Evolutionary conservation across 2,329 filamentous ascomycete genomes (phyloP), one percentile per base, ranked within the genome.

Genomic region (Talaromyces sp.): DNA sequence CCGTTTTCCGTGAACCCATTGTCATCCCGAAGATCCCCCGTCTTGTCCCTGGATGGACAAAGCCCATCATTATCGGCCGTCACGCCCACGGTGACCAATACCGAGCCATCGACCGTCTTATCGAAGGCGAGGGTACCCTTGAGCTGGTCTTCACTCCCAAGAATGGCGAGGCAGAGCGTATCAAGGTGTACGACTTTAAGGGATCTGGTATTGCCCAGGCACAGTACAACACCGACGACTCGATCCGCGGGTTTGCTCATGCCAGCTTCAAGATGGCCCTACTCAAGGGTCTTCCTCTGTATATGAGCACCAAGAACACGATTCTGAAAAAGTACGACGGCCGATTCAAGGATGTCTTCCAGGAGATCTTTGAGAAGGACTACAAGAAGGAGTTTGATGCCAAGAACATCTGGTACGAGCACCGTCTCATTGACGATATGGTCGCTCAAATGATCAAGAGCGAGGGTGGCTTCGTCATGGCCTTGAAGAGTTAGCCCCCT

Each of bases 241-340:
- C 90, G 74, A 99, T 99, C 78, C 81, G 83, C 60, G 95, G 95
- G 64, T 99, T 99, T 73, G 95, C 95, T 61, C 95, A 98, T 75
- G 90, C 95, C 65, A 93, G 88, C 69, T 98, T 99, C 87, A 96
- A 97, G 87, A 86, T 97, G 68, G 93, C 95, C 36, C 81, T 98
- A 53, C 83, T 86, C 78, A 95, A 96, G 85, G 83, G 83, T 66
- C 82, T 96, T 68, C 95, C 95, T n/a, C 84, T 99, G 72, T 99
- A 98, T 84, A 96, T 98, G 93, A 96, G 92, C 85, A 99, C 95
- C 80, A 99, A 99, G 89, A 98, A 98, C 85, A 99, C 95, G 70
- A 99, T 99, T 71, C 83, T 99, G 69, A 99, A 99, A 85, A 93
- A 93, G 79, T 99, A 99, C 81, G 95, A 99, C 75, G 95, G 95